A percentile compares a stretch with the other conserved stretches of the same genome.
These are phyloP conservation scores for Inga laurina DNA, from an alignment of 306 rosid genomes.

Conservation along the genomic window DNA sequence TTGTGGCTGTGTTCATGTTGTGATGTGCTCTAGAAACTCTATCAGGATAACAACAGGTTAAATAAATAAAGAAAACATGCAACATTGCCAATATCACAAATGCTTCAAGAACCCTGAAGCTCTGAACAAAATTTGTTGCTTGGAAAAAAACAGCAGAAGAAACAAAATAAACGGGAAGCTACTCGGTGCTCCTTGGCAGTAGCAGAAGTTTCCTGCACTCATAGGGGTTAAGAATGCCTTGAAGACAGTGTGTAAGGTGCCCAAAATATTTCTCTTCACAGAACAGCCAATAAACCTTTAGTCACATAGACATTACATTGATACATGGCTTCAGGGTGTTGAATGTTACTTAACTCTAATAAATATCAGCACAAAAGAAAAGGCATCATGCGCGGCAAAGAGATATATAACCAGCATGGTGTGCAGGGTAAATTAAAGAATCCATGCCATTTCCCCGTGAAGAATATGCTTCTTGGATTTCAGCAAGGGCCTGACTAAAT, in stretches of 20 bases:
- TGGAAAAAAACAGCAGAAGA: background rate
- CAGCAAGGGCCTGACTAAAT: too few species aligned
- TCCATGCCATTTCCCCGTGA: too few species aligned
- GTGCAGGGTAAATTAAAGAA: too few species aligned
- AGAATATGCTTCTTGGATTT: too few species aligned
- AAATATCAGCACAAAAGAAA: too few species aligned
- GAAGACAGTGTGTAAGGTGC: background rate
- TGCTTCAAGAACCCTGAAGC: background rate
- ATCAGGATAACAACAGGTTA: background rate
- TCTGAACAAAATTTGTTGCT: slow-evolving; percentile 20
- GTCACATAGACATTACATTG: background rate
- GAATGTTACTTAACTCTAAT: too few species aligned
- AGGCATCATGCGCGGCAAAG: too few species aligned
- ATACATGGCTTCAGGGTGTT: background rate
- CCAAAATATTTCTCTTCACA: slow-evolving; percentile 10
- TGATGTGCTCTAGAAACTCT: background rate
- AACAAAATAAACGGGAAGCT: slow-evolving; percentile 50
- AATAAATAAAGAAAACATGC: slow-evolving; percentile 16
- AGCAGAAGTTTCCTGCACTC: slow-evolving; percentile 63
- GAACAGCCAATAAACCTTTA: slow-evolving; percentile 3
- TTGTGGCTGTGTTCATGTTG: too few species aligned
- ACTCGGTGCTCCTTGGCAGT: slow-evolving; percentile 72
- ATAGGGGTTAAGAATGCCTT: background rate
- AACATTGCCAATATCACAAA: background rate
- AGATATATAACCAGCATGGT: too few species aligned